A percentile compares a stretch with the other conserved stretches of the same genome.
phyloP scores from a whole-genome alignment of 441 rosid species.

The Sinapis alba region DNA sequence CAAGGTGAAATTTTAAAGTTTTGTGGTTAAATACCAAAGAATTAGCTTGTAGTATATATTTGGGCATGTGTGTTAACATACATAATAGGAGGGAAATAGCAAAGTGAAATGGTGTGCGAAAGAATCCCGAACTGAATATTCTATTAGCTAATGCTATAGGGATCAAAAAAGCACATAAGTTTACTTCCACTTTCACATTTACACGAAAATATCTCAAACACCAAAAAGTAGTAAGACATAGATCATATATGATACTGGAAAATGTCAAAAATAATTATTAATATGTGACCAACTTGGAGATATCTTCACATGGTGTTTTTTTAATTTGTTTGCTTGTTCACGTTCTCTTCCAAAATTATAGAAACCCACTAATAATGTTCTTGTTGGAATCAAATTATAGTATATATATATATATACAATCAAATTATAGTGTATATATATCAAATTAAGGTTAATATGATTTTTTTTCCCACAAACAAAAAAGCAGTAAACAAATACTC shows the following conservation, averaged over 20 bases:
- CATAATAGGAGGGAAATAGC: neutral
- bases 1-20: neutral
- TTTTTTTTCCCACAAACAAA: neutral
- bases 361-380: slow-evolving; percentile 23
- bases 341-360: neutral
- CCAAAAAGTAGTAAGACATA: slow-evolving; percentile 25
- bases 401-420: neutral
- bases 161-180: slow-evolving; percentile 29
- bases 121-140: slow-evolving; percentile 19
- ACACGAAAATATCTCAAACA: slow-evolving; percentile 37
- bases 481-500: too few relatives aligned
- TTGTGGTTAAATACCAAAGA: neutral
- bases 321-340: slow-evolving; percentile 15
- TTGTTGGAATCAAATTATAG: neutral
- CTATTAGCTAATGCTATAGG: slow-evolving; percentile 21
- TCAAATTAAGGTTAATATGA: neutral
- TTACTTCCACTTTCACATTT: slow-evolving; percentile 28
- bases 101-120: slow-evolving; percentile 17
- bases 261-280: slow-evolving; percentile 37
- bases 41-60: neutral
- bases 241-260: slow-evolving; percentile 13
- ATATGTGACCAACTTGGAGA: slow-evolving; percentile 32
- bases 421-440: neutral
- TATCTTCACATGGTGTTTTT: slow-evolving; percentile 13
- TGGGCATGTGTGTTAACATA: neutral